Evolutionary conservation across 2,329 filamentous ascomycete genomes (phyloP), one percentile per base, ranked within the genome.

Genomic region (Trichophyton equinum): DNA sequence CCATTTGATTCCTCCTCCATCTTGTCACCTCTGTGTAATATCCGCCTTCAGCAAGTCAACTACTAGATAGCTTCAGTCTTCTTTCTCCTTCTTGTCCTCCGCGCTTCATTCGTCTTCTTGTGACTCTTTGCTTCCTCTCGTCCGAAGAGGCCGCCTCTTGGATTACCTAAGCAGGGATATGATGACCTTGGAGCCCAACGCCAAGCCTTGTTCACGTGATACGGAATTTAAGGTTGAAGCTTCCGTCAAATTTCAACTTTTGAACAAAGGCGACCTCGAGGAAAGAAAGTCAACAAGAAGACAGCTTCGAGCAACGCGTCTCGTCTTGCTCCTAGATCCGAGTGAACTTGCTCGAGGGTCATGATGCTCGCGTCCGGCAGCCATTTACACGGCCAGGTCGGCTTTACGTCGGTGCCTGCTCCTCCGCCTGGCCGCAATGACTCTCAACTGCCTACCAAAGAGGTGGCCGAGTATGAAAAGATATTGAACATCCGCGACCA

Each of bases 401-500:
- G 25, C 49, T 7, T 33, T 30, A 25, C 25, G 49, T n/a, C 49
- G 22, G 49, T 11, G 9, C 25, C 49, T 30, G 22, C 49, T 9
- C 47, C 47, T 11, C 49, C 49, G 22, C 5, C 49, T 53, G 49
- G 11, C 13, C 22, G 30, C 27, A 22, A 53, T 9, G 22, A 53
- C 15, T 22, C 49, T n/a, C 49, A 68, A 60, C 67, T 70, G 61
- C 63, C 83, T 66, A 71, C 79, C 62, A 77, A 80, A 68, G 83
- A 86, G 69, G 75, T 86, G 57, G 74, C 79, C 68, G 84, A 91
- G 74, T 94, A 90, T 77, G 82, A 87, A 70, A 89, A 86, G 76
- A 88, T 97, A 69, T 73, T 95, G 70, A 83, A 80, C 67, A 85
- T 97, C 74, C 86, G 85, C 74, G 88, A 96, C 77, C 81, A 85